Percentiles rank a stretch among this genome's conserved stretches.
These are phyloP conservation scores for Solanum neorickii DNA, from an alignment of 257 asterid species.

Conservation along the genomic window DNA sequence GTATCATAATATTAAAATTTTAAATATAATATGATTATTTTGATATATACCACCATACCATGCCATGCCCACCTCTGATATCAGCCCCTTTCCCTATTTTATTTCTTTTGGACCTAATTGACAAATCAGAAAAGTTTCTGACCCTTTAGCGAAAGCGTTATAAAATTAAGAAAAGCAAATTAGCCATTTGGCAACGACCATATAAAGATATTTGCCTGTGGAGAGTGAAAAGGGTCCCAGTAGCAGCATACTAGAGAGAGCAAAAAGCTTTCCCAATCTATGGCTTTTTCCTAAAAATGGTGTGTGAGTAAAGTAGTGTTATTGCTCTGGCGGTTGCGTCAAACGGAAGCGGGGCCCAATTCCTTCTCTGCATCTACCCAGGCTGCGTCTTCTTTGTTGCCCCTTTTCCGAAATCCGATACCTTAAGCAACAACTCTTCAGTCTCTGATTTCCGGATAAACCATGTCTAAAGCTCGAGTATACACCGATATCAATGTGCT, in stretches of 20 bases:
- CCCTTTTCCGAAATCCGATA: not conserved
- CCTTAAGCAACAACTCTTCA: not conserved
- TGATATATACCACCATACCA: not conserved
- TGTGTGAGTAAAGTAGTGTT: not conserved
- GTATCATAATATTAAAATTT: too few relatives aligned
- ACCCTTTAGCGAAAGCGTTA: not conserved
- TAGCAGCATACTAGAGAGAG: not conserved
- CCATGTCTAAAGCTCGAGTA: slow-evolving; percentile 1
- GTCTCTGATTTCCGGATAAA: not conserved
- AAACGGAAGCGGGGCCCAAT: not conserved
- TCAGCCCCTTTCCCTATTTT: not conserved
- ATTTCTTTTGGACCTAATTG: not conserved
- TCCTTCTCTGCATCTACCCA: not conserved
- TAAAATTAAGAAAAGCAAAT: not conserved
- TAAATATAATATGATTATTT: too few relatives aligned
- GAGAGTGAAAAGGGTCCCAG: not conserved
- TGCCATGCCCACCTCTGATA: too few relatives aligned
- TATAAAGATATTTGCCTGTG: not conserved
- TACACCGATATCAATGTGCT: slow-evolving; percentile 3
- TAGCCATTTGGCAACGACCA: not conserved
- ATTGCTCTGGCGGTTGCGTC: not conserved
- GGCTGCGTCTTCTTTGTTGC: not conserved
- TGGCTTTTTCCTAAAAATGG: not conserved
- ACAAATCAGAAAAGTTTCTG: not conserved
- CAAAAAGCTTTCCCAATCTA: not conserved